phyloP scores from a whole-genome alignment of 1,139 yeast genomes.

The Yarrowia galli region DNA sequence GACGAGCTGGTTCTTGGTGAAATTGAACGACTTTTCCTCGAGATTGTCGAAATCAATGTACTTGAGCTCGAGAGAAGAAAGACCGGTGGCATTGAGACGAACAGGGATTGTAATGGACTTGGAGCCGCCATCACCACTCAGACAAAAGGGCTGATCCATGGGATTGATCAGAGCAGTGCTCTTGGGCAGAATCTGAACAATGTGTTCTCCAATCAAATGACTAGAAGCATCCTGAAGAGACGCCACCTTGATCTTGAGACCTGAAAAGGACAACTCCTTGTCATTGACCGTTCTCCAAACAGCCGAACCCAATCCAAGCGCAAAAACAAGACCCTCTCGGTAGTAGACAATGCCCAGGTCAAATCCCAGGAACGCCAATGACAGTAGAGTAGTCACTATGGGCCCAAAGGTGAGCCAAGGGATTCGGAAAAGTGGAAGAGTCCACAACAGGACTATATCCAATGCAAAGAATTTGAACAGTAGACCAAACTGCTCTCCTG shows the following conservation, averaged over 20 bases:
- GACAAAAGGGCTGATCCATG: constrained; percentile 67
- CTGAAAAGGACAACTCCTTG: constrained; percentile 74
- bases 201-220: constrained; percentile 84
- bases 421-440: constrained; percentile 74
- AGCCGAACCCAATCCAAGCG: constrained; percentile 53
- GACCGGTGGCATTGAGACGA: constrained; percentile 80
- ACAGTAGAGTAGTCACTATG: constrained; percentile 51
- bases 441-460: constrained; percentile 74
- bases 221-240: constrained; percentile 65
- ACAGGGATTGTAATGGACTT: constrained; percentile 65
- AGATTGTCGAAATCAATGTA: constrained; percentile 66
- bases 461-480: constrained; percentile 72
- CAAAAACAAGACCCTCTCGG: constrained; percentile 48
- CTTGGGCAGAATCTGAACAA: constrained; percentile 89
- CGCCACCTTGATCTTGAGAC: constrained; percentile 55
- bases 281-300: constrained; percentile 59
- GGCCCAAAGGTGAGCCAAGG: constrained; percentile 69
- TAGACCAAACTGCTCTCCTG: constrained; percentile 63
- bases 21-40: constrained; percentile 59
- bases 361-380: constrained; percentile 22
- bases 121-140: constrained; percentile 53
- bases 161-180: constrained; percentile 88
- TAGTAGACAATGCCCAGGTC: constrained; percentile 48
- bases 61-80: constrained; percentile 67
- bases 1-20: constrained; percentile 62